Evolutionary conservation across 2,329 filamentous ascomycete species (phyloP).

Genomic region (Arthrinium phaeospermum): DNA sequence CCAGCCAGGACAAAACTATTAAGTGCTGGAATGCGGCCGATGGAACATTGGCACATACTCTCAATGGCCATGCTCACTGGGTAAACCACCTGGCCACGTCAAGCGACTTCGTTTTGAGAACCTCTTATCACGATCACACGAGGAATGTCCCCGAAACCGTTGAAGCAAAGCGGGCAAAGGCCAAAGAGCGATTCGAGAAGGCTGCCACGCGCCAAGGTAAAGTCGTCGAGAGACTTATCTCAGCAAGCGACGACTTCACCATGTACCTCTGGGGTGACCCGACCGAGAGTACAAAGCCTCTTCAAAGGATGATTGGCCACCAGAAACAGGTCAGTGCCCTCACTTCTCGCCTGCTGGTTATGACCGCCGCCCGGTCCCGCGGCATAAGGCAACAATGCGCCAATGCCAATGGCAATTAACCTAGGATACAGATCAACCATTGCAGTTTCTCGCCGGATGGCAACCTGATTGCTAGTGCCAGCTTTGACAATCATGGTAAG

Average conservation of each 20-base stretch:
- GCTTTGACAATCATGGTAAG: constrained; percentile 86
- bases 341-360: neutral
- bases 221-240: constrained; percentile 83
- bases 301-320: constrained; percentile 89
- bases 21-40: constrained; percentile 86
- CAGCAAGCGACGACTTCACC: constrained; percentile 93
- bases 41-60: constrained; percentile 79
- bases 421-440: constrained; percentile 78
- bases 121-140: constrained; percentile 85
- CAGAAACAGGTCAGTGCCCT: constrained; percentile 64
- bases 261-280: constrained; percentile 92
- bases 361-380: neutral
- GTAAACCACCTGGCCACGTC: constrained; percentile 95
- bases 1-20: constrained; percentile 89
- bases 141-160: constrained; percentile 68
- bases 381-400: neutral
- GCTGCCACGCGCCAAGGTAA: constrained; percentile 78
- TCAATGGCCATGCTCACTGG: constrained; percentile 88
- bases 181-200: constrained; percentile 83
- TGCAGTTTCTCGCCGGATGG: constrained; percentile 94
- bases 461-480: constrained; percentile 81
- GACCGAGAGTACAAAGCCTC: constrained; percentile 75
- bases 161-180: constrained; percentile 75
- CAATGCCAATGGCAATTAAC: neutral
- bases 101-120: constrained; percentile 87